Evolutionary conservation across 352 stramenopile species (phyloP), one percentile per base, ranked within the genome.

Genomic region (Globisporangium alternatum): DNA sequence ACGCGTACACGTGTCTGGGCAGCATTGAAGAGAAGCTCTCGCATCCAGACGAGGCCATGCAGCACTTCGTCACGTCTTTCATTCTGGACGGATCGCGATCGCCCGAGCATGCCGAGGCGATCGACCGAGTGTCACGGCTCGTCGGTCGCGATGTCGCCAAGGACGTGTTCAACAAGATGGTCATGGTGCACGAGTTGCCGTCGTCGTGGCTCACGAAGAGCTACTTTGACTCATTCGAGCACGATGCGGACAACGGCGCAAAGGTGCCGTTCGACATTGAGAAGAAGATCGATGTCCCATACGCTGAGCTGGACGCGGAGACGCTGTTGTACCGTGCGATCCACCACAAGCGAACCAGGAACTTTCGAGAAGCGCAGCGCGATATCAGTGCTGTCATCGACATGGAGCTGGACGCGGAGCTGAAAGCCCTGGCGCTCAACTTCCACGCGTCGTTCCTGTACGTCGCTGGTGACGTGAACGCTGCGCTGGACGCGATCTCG

Each of bases 141-240:
- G 85, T 93, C 17, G 86, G 83, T 39, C 77, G 86, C 45, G 60
- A 76, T 35, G 77, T 85, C 33, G 86, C 86, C 28, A 91, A 90
- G 60, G 66, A 76, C 31, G 74, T 88, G 19, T 95, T 93, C 58
- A 74, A 74, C 5, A 71, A 74, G 15, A 92, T 93, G 81, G 71
- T 87, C 41, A 79, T 84, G 65, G 69, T 83, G 28, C 84, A 90
- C 62, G 79, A 90, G n/a, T 70, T 93, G 10, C 86, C 85, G 33
- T 89, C 84, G 13, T 58, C 70, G 19, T 95, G 85, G 86, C 76
- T 95, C 30, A 83, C 93, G 37, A 64, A 89, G 9, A 95, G 86
- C 70, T 95, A 95, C 72, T 93, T 95, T 67, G 81, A 91, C 48
- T 83, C 83, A 35, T 93, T 95, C 39, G 82, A 90, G 66, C 83